A percentile compares a stretch with the other conserved stretches of the same genome.
phyloP scores from a whole-genome alignment of 805 yeast genomes.

The Lachancea sp. region DNA sequence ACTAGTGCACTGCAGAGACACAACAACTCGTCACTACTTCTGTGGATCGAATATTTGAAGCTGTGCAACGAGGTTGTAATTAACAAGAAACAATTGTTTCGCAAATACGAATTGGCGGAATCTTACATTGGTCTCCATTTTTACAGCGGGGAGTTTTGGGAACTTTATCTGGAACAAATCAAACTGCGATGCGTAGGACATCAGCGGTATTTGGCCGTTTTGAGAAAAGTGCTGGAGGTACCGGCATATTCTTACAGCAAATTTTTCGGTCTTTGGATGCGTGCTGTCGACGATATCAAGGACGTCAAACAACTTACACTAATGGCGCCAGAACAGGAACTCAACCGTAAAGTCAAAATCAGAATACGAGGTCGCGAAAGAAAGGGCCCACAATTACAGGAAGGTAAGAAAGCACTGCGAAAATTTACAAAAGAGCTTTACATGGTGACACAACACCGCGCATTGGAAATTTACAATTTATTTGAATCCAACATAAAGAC shows the following conservation, averaged over 20 bases:
- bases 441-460: conserved; percentile 28
- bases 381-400: conserved; percentile 32
- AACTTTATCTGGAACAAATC: conserved; percentile 27
- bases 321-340: conserved; percentile 23
- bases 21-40: conserved; percentile 27
- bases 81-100: conserved; percentile 21
- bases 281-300: conserved; percentile 22
- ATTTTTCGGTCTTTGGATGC: conserved; percentile 29
- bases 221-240: conserved; percentile 28
- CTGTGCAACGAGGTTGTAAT: conserved; percentile 25
- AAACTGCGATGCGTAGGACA: conserved; percentile 17
- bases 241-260: conserved; percentile 29
- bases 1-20: conserved; percentile 18
- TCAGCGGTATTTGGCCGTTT: conserved; percentile 19
- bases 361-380: conserved; percentile 20
- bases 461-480: conserved; percentile 24
- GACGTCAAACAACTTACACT: conserved; percentile 23
- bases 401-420: conserved; percentile 27
- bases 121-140: conserved; percentile 30
- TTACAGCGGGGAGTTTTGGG: conserved; percentile 33
- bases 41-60: conserved; percentile 30
- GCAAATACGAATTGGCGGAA: conserved; percentile 30
- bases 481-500: conserved; percentile 28
- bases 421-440: conserved; percentile 28
- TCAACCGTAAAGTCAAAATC: conserved; percentile 20